phyloP scores from a whole-genome alignment of 1,139 yeast species.

The Barnettozyma hawaiiensis region DNA sequence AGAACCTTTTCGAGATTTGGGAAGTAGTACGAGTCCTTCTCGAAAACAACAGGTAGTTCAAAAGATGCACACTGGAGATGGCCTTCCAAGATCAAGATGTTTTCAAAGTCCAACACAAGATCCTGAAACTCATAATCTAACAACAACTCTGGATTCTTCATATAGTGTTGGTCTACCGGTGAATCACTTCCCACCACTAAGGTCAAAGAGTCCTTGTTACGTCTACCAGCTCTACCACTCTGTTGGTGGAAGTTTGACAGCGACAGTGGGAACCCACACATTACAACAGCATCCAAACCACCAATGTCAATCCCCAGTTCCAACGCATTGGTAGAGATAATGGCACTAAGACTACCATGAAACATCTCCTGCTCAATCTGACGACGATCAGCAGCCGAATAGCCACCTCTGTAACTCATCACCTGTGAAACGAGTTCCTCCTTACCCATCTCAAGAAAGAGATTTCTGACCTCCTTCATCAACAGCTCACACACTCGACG shows the following conservation, averaged over 20 bases:
- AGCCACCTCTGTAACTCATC: conserved; percentile 95
- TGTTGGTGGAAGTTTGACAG: conserved; percentile 89
- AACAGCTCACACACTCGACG: conserved; percentile 80
- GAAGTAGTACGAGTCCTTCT: conserved; percentile 55
- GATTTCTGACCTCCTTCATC: conserved; percentile 70
- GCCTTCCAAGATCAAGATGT: conserved; percentile 57
- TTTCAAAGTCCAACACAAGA: conserved; percentile 46
- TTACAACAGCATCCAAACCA: conserved; percentile 80
- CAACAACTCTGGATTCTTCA: conserved; percentile 64
- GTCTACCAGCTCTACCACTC: conserved; percentile 92
- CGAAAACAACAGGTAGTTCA: conserved; percentile 59
- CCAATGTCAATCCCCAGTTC: conserved; percentile 96
- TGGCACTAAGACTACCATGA: conserved; percentile 74
- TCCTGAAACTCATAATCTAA: conserved; percentile 47
- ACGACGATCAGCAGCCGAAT: conserved; percentile 78
- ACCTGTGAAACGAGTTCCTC: conserved; percentile 54
- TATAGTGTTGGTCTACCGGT: conserved; percentile 83
- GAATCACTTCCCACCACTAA: conserved; percentile 77
- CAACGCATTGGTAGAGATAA: conserved; percentile 90
- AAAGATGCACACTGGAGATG: conserved; percentile 95
- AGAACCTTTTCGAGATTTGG: conserved; percentile 31
- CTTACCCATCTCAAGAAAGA: conserved; percentile 39
- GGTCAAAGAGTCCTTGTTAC: conserved; percentile 70
- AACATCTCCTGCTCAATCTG: conserved; percentile 88
- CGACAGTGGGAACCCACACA: conserved; percentile 89